These are phyloP conservation scores for Aureobasidium sp. DNA, from an alignment of 2,329 filamentous ascomycete genomes.

Conservation along the genomic window DNA sequence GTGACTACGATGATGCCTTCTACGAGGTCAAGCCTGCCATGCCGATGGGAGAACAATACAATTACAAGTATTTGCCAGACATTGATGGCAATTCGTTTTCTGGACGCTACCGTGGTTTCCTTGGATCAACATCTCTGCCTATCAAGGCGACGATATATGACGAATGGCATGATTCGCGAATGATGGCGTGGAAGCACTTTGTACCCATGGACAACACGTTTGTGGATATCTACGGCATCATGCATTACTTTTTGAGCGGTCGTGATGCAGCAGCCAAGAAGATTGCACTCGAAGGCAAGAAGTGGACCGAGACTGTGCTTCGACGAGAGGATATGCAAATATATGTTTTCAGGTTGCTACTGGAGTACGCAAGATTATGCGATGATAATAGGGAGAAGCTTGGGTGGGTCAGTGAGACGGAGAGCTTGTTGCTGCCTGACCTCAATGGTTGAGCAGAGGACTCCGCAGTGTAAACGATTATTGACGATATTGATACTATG, in stretches of 20 bases:
- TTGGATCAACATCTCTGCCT: conserved; percentile 61
- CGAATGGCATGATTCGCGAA: conserved; percentile 67
- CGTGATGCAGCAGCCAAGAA: conserved; percentile 52
- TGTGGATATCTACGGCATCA: conserved; percentile 62
- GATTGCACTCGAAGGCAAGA: conserved; percentile 59
- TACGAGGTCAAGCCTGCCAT: conserved; percentile 29
- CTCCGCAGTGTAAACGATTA: neutral
- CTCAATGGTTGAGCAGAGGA: neutral
- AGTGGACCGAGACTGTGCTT: conserved; percentile 62
- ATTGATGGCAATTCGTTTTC: conserved; percentile 59
- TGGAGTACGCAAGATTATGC: conserved; percentile 39
- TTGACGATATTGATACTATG: no score
- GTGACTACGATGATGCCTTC: conserved; percentile 40
- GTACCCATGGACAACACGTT: conserved; percentile 72
- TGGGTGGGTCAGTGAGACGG: conserved; percentile 31
- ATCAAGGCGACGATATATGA: conserved; percentile 72
- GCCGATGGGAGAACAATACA: conserved; percentile 37
- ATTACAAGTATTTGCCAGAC: conserved; percentile 64
- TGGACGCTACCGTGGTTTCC: conserved; percentile 44
- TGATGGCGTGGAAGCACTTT: conserved; percentile 73
- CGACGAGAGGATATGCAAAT: conserved; percentile 67
- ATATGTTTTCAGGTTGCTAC: conserved; percentile 55
- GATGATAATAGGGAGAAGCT: conserved; percentile 35
- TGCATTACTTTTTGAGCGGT: conserved; percentile 64
- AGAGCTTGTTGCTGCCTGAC: neutral